A percentile compares a stretch with the other conserved stretches of the same genome.
Evolutionary conservation across 2,329 filamentous ascomycete genomes (phyloP).

Genomic region (Fusarium napiforme): DNA sequence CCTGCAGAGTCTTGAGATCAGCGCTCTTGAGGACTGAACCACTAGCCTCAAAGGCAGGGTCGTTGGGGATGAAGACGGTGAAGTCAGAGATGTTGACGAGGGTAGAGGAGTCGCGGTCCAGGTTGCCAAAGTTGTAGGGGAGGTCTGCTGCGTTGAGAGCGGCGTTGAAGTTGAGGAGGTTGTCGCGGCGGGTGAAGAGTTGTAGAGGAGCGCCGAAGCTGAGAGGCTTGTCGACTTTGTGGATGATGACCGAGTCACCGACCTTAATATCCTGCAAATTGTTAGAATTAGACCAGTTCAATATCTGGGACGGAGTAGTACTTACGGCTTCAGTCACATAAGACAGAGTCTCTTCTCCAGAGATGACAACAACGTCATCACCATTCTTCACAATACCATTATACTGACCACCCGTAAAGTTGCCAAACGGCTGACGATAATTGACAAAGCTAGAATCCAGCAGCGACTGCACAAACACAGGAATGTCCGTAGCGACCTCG

Average conservation of each 20-base stretch:
- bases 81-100: conserved; percentile 46
- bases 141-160: conserved; percentile 45
- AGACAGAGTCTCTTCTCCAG: conserved; percentile 47
- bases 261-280: conserved; percentile 43
- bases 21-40: conserved; percentile 44
- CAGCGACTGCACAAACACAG: conserved; percentile 47
- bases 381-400: conserved; percentile 50
- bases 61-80: conserved; percentile 46
- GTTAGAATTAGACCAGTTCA: not conserved
- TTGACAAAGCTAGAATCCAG: conserved; percentile 47
- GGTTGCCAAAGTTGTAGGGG: conserved; percentile 41
- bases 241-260: conserved; percentile 45
- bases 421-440: conserved; percentile 50
- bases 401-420: conserved; percentile 52
- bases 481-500: conserved; percentile 42
- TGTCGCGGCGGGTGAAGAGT: conserved; percentile 45
- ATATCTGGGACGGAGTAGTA: not conserved
- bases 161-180: conserved; percentile 45
- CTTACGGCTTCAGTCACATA: conserved; percentile 49
- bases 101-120: conserved; percentile 24
- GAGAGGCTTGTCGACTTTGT: conserved; percentile 46
- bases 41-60: conserved; percentile 45
- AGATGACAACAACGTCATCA: conserved; percentile 47
- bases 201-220: conserved; percentile 46
- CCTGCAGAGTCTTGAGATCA: conserved; percentile 39